A percentile compares a stretch with the other conserved stretches of the same genome.
These are phyloP conservation scores for Lunularia cruciata DNA, from an alignment of 225 moss, liverwort and hornwort species.

Conservation along the genomic window DNA sequence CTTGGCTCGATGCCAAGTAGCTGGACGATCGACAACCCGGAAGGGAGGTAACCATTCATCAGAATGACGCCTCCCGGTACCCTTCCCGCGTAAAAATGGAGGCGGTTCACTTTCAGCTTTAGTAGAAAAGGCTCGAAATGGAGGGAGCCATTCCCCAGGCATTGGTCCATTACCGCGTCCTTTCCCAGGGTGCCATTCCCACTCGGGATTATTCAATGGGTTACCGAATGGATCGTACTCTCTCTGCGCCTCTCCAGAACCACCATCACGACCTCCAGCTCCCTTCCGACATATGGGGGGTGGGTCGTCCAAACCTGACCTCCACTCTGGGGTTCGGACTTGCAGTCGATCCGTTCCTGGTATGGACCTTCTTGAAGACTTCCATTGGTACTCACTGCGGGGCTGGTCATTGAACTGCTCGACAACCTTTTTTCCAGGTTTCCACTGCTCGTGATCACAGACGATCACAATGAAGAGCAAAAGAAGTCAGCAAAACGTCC, in stretches of 20 bases:
- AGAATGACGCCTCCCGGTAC: slow-evolving; percentile 23
- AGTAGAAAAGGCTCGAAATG: slow-evolving; percentile 26
- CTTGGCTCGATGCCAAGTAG: slow-evolving; percentile 40
- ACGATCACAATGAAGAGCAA: not conserved
- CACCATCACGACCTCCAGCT: slow-evolving; percentile 18
- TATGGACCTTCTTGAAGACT: slow-evolving; percentile 12
- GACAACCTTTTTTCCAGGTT: slow-evolving; percentile 23
- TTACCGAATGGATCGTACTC: slow-evolving; percentile 11
- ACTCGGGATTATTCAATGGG: slow-evolving; percentile 7
- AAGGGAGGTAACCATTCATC: slow-evolving; percentile 45
- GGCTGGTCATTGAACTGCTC: slow-evolving; percentile 14
- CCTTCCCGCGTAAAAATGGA: slow-evolving; percentile 22
- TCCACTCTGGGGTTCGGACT: not conserved
- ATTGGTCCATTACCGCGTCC: slow-evolving; percentile 37
- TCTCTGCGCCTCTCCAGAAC: not conserved
- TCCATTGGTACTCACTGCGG: slow-evolving; percentile 1
- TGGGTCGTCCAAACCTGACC: not conserved
- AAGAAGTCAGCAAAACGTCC: too few species aligned
- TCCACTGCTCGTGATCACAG: slow-evolving; percentile 28
- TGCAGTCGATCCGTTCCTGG: slow-evolving; percentile 14
- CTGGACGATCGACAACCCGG: slow-evolving; percentile 33
- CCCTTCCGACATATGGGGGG: slow-evolving; percentile 23
- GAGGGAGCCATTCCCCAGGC: slow-evolving; percentile 38
- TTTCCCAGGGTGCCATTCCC: slow-evolving; percentile 37
- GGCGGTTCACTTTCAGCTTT: slow-evolving; percentile 14